Base-by-base conservation (phyloP, 306 rosid genomes). In the Acacia crassicarpa region DNA sequence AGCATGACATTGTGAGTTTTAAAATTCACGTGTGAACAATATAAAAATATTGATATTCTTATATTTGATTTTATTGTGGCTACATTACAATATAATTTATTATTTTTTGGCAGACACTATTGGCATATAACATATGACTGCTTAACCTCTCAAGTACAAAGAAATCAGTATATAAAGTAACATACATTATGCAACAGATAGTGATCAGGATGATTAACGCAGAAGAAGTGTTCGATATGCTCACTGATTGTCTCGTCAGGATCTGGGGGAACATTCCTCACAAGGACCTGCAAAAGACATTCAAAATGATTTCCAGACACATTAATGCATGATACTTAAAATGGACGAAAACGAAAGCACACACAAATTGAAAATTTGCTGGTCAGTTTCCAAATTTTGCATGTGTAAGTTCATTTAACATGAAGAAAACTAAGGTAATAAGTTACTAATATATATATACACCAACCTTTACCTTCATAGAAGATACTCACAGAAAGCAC, bases 161-260 rank as follows among this genome's bases (percentile, higher is more conserved):
- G 22, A 73, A 30, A 74, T 48, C 9, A 58, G 70, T 23, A 9
- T 27, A 10, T 10, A 74, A 68, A 74, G 78, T 74, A 48, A 56
- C 91, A 54, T 87, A 91, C 99, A 45, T 88, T 97, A 87, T 95
- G 99, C 68, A 92, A 76, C 71, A 95, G 88, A 90, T 95, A 95
- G 80, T 93, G 93, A 45, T 91, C 91, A 7, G 98, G 95, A 82
- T 95, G 98, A 83, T 95, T 95, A 66, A 95, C 98, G 4, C 92
- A 89, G 80, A 95, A 95, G 85, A 95, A 95, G 85, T 95, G 98
- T 80, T 95, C 97, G 23, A 95, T 88, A 71, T 93, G 98, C 87
- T 93, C 97, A 53, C 90, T 86, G 89, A 95, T 83, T 76, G 98
- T 84, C 84, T 95, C 98, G 86, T 95, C 97, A 0, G 91, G 81